Conservation (phyloP, 345 rosid genomes). For the Rhizophora mangle region DNA sequence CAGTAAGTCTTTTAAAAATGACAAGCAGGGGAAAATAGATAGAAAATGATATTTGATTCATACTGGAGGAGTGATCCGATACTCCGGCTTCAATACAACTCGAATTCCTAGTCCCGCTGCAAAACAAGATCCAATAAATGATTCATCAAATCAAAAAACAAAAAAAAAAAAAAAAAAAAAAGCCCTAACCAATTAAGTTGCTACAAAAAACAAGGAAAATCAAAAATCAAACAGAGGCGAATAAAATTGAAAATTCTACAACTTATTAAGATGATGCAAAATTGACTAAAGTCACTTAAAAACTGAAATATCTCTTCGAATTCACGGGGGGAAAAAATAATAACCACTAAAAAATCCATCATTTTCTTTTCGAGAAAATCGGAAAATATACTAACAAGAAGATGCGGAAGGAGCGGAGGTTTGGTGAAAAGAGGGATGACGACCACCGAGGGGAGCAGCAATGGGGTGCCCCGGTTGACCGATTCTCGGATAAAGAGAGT, state of each 20-base stretch:
- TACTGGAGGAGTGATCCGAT: slow-evolving; percentile 82
- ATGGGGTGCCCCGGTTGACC: slow-evolving; percentile 47
- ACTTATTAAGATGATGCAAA: too few relatives aligned
- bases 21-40: too few relatives aligned
- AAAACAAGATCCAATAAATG: background rate
- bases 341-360: too few relatives aligned
- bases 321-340: background rate
- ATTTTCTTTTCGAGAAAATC: too few relatives aligned
- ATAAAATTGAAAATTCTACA: background rate
- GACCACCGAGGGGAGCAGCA: slow-evolving; percentile 43
- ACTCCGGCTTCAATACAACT: slow-evolving; percentile 73
- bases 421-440: slow-evolving; percentile 35
- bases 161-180: too few relatives aligned
- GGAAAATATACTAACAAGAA: slow-evolving; percentile 40
- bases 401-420: slow-evolving; percentile 36
- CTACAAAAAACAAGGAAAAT: background rate
- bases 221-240: background rate
- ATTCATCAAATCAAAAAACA: too few relatives aligned
- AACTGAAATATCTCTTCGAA: too few relatives aligned
- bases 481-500: slow-evolving; percentile 60
- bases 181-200: too few relatives aligned
- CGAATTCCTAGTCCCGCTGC: slow-evolving; percentile 83
- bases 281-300: too few relatives aligned
- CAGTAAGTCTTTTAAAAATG: too few relatives aligned
- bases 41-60: slow-evolving; percentile 7